Evolutionary conservation across 768 basidiomycete species (phyloP), one percentile per base, ranked within the genome.

Genomic region (Steccherinum ochraceum): DNA sequence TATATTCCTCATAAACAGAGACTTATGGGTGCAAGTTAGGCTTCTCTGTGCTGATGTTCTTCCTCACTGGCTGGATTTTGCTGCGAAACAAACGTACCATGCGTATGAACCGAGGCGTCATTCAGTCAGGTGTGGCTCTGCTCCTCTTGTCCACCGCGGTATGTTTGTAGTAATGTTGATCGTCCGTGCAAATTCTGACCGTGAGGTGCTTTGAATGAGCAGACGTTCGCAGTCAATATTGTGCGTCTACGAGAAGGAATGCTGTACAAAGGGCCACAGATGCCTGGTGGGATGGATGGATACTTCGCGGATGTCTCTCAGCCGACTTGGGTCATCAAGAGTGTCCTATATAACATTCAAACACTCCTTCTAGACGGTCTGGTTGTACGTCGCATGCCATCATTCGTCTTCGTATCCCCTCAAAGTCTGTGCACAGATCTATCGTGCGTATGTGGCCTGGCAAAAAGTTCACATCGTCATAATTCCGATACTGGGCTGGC

Each of bases 31-130:
- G n/a, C 11, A 44, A 18, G 39, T 30, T 30, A 61, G 60, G 60
- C 40, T 61, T 56, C 26, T 58, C 58, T 3, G 54, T 59, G 10
- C 54, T 61, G 35, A 61, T 61, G 60, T 61, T 57, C 53, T 52
- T 50, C 24, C 47, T 61, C 40, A 56, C 60, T n/a, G 49, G 57
- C 39, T 58, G 56, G 54, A 61, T 61, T 39, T 49, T 61, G 50
- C 50, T 57, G 16, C 58, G 54, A 24, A 55, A 56, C 40, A 50
- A 54, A 19, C 48, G 47, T 13, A 46, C 45, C 12, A 48, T 56
- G n/a, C 44, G 44, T 12, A 53, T 54, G 39, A 61, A 58, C 42
- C 52, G 53, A 20, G 51, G 45, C 10, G 45, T 61, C 44, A 52
- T 61, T 10, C 47, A 24, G 12, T 52, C 57, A 12, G 57, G 54